Evolutionary conservation across 805 yeast species (phyloP).

Genomic region (Wickerhamomyces silvicola): DNA sequence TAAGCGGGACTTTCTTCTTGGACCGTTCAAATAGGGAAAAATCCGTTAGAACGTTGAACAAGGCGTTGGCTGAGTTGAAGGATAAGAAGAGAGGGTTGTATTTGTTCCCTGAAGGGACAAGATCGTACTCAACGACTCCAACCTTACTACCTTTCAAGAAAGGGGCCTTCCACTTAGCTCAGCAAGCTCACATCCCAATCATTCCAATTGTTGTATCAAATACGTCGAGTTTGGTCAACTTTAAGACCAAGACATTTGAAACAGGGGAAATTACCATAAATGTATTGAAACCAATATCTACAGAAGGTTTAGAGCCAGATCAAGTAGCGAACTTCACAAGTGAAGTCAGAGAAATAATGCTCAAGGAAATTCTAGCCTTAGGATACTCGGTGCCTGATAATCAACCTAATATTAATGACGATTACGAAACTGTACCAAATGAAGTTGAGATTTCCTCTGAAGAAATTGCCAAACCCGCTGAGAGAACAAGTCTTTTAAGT

Average conservation of each 20-base stretch:
- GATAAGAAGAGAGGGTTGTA: slow-evolving; percentile 65
- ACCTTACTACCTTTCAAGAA: slow-evolving; percentile 84
- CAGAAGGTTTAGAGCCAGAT: slow-evolving; percentile 62
- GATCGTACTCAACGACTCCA: slow-evolving; percentile 69
- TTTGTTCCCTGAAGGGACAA: slow-evolving; percentile 96
- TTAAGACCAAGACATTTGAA: slow-evolving; percentile 58
- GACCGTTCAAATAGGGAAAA: slow-evolving; percentile 74
- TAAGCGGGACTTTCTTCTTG: slow-evolving; percentile 85
- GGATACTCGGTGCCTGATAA: slow-evolving; percentile 32
- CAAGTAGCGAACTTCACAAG: slow-evolving; percentile 60
- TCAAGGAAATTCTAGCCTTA: slow-evolving; percentile 26
- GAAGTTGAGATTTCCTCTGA: slow-evolving; percentile 10
- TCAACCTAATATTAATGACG: slow-evolving; percentile 15
- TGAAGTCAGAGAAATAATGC: slow-evolving; percentile 55
- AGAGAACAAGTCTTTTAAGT: slow-evolving; percentile 22
- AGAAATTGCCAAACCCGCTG: slow-evolving; percentile 9
- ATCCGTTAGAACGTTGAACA: slow-evolving; percentile 67
- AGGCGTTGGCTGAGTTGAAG: slow-evolving; percentile 60
- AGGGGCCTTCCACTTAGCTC: slow-evolving; percentile 97
- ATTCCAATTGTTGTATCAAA: slow-evolving; percentile 86
- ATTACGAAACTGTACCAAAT: slow-evolving; percentile 18
- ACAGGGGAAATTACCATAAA: slow-evolving; percentile 70
- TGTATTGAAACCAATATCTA: slow-evolving; percentile 76
- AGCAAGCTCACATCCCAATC: slow-evolving; percentile 83
- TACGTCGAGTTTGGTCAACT: slow-evolving; percentile 65